Evolutionary conservation across 2,329 filamentous ascomycete species (phyloP).

Genomic region (Didymella sp.): DNA sequence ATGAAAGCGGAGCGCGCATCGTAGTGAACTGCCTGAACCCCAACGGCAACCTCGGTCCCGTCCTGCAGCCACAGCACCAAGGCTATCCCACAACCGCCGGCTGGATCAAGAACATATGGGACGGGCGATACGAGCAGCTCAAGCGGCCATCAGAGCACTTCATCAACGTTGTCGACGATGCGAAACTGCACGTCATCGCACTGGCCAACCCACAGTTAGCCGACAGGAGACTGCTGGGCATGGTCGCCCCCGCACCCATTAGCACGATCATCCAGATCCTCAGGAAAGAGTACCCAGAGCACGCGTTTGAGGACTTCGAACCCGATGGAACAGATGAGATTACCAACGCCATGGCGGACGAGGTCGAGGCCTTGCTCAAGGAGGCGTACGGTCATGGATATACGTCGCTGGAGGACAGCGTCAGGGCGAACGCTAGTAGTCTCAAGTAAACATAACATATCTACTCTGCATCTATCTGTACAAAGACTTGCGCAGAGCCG

Average conservation of each 20-base stretch:
- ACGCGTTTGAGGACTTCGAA: slow-evolving; percentile 40
- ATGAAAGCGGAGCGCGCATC: slow-evolving; percentile 54
- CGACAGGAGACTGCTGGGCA: slow-evolving; percentile 63
- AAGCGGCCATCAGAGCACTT: slow-evolving; percentile 30
- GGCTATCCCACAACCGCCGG: slow-evolving; percentile 39
- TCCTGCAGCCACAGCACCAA: slow-evolving; percentile 47
- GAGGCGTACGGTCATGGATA: slow-evolving; percentile 41
- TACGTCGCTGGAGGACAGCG: slow-evolving; percentile 34
- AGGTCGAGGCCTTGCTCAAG: slow-evolving; percentile 37
- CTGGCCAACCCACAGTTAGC: slow-evolving; percentile 55
- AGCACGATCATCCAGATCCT: slow-evolving; percentile 53
- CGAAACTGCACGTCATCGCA: slow-evolving; percentile 61
- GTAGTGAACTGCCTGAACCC: slow-evolving; percentile 51
- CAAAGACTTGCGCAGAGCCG: too few species aligned
- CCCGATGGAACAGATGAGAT: slow-evolving; percentile 26
- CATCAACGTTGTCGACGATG: slow-evolving; percentile 39
- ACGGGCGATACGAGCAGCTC: slow-evolving; percentile 36
- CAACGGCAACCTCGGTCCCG: slow-evolving; percentile 47
- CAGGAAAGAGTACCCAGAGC: slow-evolving; percentile 51
- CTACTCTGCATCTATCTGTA: too few species aligned
- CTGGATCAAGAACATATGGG: slow-evolving; percentile 35
- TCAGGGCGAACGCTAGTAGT: slow-evolving; percentile 20
- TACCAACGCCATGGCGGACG: slow-evolving; percentile 24
- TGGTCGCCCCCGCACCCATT: slow-evolving; percentile 57
- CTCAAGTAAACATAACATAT: too few species aligned